phyloP scores from a whole-genome alignment of 768 basidiomycete genomes.

The Pleurotus pulmonarius region DNA sequence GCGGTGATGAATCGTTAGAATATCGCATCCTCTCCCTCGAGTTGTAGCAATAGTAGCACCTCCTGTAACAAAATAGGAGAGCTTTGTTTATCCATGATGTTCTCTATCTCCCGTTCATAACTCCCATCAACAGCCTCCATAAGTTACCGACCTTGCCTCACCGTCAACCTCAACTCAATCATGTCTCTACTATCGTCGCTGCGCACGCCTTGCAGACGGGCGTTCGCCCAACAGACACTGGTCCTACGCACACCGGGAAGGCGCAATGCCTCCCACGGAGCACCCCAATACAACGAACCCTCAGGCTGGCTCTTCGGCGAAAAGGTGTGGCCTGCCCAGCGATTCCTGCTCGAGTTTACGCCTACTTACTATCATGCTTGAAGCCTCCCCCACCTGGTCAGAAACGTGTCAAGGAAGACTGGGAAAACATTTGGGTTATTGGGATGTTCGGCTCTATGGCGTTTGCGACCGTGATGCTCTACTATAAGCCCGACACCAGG shows the following conservation, averaged over 20 bases:
- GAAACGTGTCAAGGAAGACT: constrained; percentile 84
- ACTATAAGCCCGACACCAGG: constrained; percentile 95
- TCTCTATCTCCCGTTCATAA: constrained; percentile 10
- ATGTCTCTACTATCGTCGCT: constrained; percentile 48
- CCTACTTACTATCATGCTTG: constrained; percentile 3
- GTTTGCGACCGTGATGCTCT: constrained; percentile 69
- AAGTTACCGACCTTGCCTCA: constrained; percentile 3
- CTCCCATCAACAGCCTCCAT: neutral
- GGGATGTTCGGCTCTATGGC: constrained; percentile 91
- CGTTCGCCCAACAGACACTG: constrained; percentile 16
- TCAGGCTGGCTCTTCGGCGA: constrained; percentile 86
- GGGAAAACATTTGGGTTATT: constrained; percentile 88
- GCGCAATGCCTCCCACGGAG: constrained; percentile 69
- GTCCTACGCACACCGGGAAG: constrained; percentile 26
- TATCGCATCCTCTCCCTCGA: constrained; percentile 43
- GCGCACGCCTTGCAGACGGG: constrained; percentile 40
- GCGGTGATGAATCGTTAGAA: constrained; percentile 28
- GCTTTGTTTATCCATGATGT: constrained; percentile 8
- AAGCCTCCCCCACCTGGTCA: constrained; percentile 78
- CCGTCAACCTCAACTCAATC: constrained; percentile 6
- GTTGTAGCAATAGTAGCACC: constrained; percentile 3
- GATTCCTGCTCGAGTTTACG: neutral
- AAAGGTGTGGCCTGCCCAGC: constrained; percentile 48
- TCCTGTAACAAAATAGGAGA: constrained; percentile 1
- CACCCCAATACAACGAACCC: constrained; percentile 86